Base-by-base conservation (phyloP, 306 rosid species). In the Prunus kanzakura region DNA sequence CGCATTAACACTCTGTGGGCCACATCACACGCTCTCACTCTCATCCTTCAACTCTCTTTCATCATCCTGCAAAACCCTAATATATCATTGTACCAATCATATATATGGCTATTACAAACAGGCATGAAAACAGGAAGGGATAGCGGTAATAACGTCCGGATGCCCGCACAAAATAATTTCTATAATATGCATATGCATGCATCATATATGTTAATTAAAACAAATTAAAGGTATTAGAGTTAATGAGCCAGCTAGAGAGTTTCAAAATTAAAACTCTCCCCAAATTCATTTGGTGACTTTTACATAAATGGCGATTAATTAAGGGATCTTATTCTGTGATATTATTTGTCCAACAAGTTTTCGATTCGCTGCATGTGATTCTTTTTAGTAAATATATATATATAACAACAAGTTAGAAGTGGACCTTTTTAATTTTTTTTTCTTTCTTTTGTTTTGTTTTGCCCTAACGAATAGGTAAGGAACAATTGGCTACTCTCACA, bases 1-100 rank as follows among this genome's bases (percentile, higher is more conserved):
- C 64, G 51, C 77, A 52, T 71, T 71, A 50, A 71, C 71, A 52
- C 77, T 22, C 11, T 13, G 77, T 78, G 82, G 82, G 66, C 12
- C 76, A 78, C 47, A 15, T 38, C 64, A 9, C 25, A 23, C 11
- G 13, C 66, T 32, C 81, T 60, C 71, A 45, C 56, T 62, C 79
- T 55, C 64, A 46, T 69, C 9, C 9, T 7, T 49, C 29, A 25
- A 13, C 65, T 3, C 61, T 62, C 65, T 8, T 49, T 74, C 58
- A 11, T 49, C 50, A 43, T 49, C 35, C 65, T 56, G 5, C 14
- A 19, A 35, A 35, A 72, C 6, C 51, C 55, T 9, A 22, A 41
- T 47, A 15, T 16, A 41, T 76, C 67, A 54, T 41, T 23, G 11
- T 23, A 27, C n/a, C 75, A 77, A 57, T 68, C 73, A 57, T 67